Base-by-base conservation (phyloP, 352 stramenopile genomes). In the Pythium rishiriense region DNA sequence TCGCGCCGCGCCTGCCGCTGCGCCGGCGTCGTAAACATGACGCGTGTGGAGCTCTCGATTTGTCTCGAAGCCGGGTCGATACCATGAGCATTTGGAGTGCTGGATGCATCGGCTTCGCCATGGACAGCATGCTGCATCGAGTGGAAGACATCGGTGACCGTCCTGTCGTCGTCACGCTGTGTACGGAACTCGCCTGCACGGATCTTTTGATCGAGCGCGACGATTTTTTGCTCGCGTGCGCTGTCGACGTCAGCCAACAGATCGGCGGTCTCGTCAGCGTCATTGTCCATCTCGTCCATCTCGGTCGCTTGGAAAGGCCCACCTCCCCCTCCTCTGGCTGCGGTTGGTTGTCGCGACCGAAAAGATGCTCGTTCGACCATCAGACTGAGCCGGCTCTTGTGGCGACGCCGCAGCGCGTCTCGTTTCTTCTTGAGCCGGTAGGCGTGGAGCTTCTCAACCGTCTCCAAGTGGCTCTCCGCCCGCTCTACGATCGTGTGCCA, bases 401-500 rank as follows among this genome's bases (percentile, higher is more conserved):
- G 22, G 19, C 58, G 58, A 35, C 48, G 25, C 21, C 50, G 49
- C 28, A 49, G 25, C 39, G 25, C 41, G 4, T 87, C 79, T 2
- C 73, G 56, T 4, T 63, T 63, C 52, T 85, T 83, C 54, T 88
- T 88, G 33, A 79, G 69, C 0, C 72, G 66, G 52, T 82, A 90
- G 15, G 72, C 77, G 15, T 56, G 53, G 1, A 88, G 69, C 64
- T 87, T 90, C 28, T 84, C 73, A 0, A 88, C 68, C 24, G 83
- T 84, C 33, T 85, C 76, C 69, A 90, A 76, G 56, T 90, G 79
- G 33, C 47, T 63, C 37, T 78, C 63, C 0, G 81, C 79, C 24
- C 81, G 68, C 10, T 77, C 81, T 0, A 90, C 79, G 1, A 88
- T 48, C 15, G 83, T 65, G 11, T 71, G 64, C 81, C 81, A 90